phyloP scores from a whole-genome alignment of 345 rosid species.

The Cardiospermum halicacabum region DNA sequence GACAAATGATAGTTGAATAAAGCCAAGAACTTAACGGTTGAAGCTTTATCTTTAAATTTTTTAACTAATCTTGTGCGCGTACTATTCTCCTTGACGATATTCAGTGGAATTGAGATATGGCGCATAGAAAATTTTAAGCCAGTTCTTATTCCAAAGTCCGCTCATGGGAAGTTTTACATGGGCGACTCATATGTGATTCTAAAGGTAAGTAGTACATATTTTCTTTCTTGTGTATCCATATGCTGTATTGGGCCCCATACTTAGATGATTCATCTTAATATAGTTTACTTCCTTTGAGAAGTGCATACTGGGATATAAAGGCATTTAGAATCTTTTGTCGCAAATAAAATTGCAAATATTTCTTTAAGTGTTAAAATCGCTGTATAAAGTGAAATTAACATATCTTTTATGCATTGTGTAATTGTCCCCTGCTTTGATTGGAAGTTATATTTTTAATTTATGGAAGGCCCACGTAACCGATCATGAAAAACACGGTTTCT shows the following conservation, averaged over 20 bases:
- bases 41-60: constrained; percentile 4
- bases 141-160: constrained; percentile 55
- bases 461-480: neutral
- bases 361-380: neutral
- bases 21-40: neutral
- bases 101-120: constrained; percentile 94
- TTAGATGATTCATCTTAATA: neutral
- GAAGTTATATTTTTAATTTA: neutral
- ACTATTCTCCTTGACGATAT: constrained; percentile 44
- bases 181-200: constrained; percentile 94
- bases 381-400: neutral
- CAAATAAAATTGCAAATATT: neutral
- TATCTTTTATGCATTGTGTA: neutral
- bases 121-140: constrained; percentile 89
- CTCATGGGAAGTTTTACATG: constrained; percentile 81
- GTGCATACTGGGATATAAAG: neutral
- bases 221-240: neutral
- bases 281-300: neutral
- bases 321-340: neutral
- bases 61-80: constrained; percentile 9
- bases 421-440: neutral
- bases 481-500: neutral
- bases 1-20: neutral
- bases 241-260: neutral
- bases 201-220: constrained; percentile 45